These are phyloP conservation scores for Periconia sp. DNA, from an alignment of 2,329 filamentous ascomycete species.

Conservation along the genomic window DNA sequence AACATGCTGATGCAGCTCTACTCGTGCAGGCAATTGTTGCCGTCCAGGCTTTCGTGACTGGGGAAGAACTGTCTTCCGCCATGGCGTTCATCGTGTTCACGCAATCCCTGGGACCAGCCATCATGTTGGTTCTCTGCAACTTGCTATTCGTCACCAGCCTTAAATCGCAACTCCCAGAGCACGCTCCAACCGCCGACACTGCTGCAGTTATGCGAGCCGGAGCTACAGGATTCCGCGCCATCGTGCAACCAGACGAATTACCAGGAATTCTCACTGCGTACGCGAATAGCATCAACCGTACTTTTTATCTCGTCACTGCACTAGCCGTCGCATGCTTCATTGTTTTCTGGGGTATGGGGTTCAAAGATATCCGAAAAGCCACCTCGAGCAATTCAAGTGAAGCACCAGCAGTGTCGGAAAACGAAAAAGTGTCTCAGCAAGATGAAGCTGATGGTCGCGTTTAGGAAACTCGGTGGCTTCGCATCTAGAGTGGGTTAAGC, in stretches of 20 bases:
- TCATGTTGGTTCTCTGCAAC: slow-evolving; percentile 1
- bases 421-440: too few relatives aligned
- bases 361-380: too few relatives aligned
- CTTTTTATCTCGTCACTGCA: slow-evolving; percentile 47
- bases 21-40: slow-evolving; percentile 3
- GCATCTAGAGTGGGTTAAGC: too few relatives aligned
- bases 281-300: slow-evolving; percentile 38
- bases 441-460: too few relatives aligned
- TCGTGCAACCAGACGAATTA: slow-evolving; percentile 36
- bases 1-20: too few relatives aligned
- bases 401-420: too few relatives aligned
- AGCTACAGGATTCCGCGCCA: slow-evolving; percentile 42
- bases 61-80: slow-evolving; percentile 19
- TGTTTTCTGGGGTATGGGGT: too few relatives aligned
- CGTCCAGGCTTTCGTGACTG: background rate
- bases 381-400: too few relatives aligned
- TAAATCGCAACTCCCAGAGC: slow-evolving; percentile 20
- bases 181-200: slow-evolving; percentile 34
- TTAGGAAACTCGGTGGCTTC: too few relatives aligned
- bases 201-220: slow-evolving; percentile 46
- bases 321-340: slow-evolving; percentile 1
- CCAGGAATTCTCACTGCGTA: slow-evolving; percentile 47
- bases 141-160: slow-evolving; percentile 1
- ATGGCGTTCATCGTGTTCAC: slow-evolving; percentile 34
- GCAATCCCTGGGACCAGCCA: slow-evolving; percentile 33